A percentile compares a stretch with the other conserved stretches of the same genome.
These are phyloP conservation scores for Backusella psychrophila DNA, from an alignment of 192 early-diverging fungal species.

Conservation along the genomic window DNA sequence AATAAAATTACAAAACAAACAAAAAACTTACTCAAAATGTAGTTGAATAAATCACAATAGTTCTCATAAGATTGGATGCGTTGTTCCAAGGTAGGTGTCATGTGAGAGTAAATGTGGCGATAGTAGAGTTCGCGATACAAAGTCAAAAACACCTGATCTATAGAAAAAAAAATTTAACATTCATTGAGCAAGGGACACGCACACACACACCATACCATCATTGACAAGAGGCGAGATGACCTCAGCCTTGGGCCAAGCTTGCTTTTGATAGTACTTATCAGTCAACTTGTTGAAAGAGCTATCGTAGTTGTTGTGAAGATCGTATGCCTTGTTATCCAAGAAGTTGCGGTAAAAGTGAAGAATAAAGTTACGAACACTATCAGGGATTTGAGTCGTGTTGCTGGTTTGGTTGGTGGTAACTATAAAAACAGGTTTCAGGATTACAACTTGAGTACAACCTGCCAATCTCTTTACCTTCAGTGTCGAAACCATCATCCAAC, in stretches of 20 bases:
- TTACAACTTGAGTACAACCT: no score
- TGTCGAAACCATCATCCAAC: constrained; percentile 48
- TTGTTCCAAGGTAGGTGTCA: constrained; percentile 85
- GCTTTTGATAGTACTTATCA: constrained; percentile 88
- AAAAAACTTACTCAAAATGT: constrained; percentile 76
- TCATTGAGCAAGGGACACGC: constrained; percentile 40
- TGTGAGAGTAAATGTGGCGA: constrained; percentile 93
- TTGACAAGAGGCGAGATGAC: constrained; percentile 77
- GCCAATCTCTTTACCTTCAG: background rate
- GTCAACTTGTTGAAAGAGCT: constrained; percentile 87
- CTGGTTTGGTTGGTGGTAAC: constrained; percentile 23
- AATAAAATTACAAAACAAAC: background rate
- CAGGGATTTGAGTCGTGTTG: constrained; percentile 67
- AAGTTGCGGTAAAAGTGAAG: constrained; percentile 79
- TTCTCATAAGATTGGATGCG: constrained; percentile 93
- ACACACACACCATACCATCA: constrained; percentile 62
- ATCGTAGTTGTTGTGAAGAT: constrained; percentile 87
- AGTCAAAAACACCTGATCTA: constrained; percentile 85
- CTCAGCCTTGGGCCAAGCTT: constrained; percentile 87
- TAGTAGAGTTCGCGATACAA: constrained; percentile 97
- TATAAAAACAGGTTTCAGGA: background rate
- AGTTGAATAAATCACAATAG: constrained; percentile 97
- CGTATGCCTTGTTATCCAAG: constrained; percentile 77
- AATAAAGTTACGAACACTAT: constrained; percentile 83
- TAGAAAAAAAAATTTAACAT: constrained; percentile 58